phyloP scores from a whole-genome alignment of 2,329 filamentous ascomycete genomes.

The Ophiostoma pallidulum region DNA sequence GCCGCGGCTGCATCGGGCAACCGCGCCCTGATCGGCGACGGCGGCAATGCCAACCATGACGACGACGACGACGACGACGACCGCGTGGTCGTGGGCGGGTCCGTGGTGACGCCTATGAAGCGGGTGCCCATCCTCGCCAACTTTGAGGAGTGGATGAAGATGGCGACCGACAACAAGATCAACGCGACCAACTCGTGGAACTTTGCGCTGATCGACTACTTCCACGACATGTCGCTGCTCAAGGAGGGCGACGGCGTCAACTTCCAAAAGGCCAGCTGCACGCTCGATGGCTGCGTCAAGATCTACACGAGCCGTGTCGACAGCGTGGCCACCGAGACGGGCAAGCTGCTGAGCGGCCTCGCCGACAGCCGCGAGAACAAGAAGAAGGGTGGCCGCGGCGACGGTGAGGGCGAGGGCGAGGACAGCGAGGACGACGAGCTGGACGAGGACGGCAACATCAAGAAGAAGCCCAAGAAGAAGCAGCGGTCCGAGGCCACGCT shows the following conservation, averaged over 20 bases:
- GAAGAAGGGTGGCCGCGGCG: constrained; percentile 55
- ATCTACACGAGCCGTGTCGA: constrained; percentile 98
- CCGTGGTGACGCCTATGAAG: constrained; percentile 82
- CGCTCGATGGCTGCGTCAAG: constrained; percentile 94
- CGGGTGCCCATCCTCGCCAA: constrained; percentile 91
- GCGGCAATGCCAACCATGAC: constrained; percentile 15
- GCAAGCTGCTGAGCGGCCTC: constrained; percentile 84
- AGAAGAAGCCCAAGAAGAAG: constrained; percentile 65
- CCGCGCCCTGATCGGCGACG: neutral
- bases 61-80: constrained; percentile 39
- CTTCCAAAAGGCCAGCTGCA: constrained; percentile 97
- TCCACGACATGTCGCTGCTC: constrained; percentile 95
- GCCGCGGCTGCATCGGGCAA: constrained; percentile 5
- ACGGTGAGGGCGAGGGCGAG: constrained; percentile 54
- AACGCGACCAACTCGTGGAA: constrained; percentile 98
- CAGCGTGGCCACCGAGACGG: constrained; percentile 94
- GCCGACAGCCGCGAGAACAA: constrained; percentile 78
- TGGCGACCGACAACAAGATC: constrained; percentile 99
- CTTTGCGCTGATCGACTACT: constrained; percentile 99
- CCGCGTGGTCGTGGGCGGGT: constrained; percentile 49
- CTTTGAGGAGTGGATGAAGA: constrained; percentile 99
- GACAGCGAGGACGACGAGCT: constrained; percentile 53
- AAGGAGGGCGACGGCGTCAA: constrained; percentile 97
- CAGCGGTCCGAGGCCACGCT: constrained; percentile 83
- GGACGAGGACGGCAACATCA: constrained; percentile 36